These are phyloP conservation scores for Diaporthe batatas DNA, from an alignment of 2,329 filamentous ascomycete species.

Conservation along the genomic window DNA sequence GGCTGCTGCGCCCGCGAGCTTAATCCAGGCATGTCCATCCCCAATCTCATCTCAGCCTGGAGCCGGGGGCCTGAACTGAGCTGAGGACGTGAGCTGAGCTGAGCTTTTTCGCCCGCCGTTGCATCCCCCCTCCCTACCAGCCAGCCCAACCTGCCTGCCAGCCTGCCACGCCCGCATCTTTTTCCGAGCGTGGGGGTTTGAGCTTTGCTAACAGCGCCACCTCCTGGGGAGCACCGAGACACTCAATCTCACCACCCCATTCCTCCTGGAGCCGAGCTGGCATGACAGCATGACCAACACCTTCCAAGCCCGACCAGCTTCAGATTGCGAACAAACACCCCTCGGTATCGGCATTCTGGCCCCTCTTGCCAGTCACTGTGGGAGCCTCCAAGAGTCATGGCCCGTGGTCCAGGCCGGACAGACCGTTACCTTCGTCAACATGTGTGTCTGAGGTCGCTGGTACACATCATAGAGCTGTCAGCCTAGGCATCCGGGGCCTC, in stretches of 20 bases:
- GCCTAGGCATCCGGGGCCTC: neutral
- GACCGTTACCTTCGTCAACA: neutral
- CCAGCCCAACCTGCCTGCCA: neutral
- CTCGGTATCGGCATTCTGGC: neutral
- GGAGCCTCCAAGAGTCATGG: neutral
- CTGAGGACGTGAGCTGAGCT: constrained; percentile 9
- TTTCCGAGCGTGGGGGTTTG: constrained; percentile 30
- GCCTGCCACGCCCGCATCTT: neutral
- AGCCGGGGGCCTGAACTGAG: constrained; percentile 10
- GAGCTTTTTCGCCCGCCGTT: constrained; percentile 14
- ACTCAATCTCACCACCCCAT: constrained; percentile 33
- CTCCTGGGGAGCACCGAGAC: constrained; percentile 35
- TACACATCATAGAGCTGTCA: constrained; percentile 8
- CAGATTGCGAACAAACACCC: neutral
- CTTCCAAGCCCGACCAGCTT: neutral
- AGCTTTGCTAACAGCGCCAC: constrained; percentile 14
- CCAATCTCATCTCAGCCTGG: constrained; percentile 24
- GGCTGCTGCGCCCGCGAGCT: constrained; percentile 25
- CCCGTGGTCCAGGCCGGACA: neutral
- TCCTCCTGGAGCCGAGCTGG: constrained; percentile 27
- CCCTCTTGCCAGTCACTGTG: neutral
- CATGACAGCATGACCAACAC: constrained; percentile 3
- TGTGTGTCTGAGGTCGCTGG: constrained; percentile 2
- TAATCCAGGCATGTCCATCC: constrained; percentile 2
- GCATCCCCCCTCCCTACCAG: constrained; percentile 13